Evolutionary conservation across 2,329 filamentous ascomycete genomes (phyloP).

Genomic region (Allantophomopsis cytisporea): DNA sequence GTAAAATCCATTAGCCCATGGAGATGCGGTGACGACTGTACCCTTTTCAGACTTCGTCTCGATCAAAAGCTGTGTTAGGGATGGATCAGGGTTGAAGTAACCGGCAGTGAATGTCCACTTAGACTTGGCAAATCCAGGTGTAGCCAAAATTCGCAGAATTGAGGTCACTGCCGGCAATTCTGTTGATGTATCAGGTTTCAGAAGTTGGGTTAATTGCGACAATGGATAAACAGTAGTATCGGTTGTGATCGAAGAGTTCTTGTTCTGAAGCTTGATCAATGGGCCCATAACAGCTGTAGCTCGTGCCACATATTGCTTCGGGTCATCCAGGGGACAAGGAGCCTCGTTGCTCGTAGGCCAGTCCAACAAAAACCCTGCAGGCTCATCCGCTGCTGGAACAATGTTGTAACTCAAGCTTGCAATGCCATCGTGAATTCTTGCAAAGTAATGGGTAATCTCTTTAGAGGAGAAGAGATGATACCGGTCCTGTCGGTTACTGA

Average conservation of each 20-base stretch:
- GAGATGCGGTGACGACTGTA: slow-evolving; percentile 83
- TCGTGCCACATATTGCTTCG: slow-evolving; percentile 52
- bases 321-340: slow-evolving; percentile 59
- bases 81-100: slow-evolving; percentile 93
- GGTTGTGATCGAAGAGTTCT: slow-evolving; percentile 11
- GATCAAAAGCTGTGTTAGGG: slow-evolving; percentile 68
- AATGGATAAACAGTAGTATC: slow-evolving; percentile 76
- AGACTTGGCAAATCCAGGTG: slow-evolving; percentile 48
- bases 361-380: slow-evolving; percentile 43
- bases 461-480: slow-evolving; percentile 83
- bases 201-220: slow-evolving; percentile 74
- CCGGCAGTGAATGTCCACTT: slow-evolving; percentile 96
- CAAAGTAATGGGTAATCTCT: slow-evolving; percentile 73
- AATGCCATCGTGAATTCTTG: slow-evolving; percentile 61
- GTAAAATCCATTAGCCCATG: slow-evolving; percentile 92
- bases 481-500: slow-evolving; percentile 86
- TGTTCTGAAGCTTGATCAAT: slow-evolving; percentile 43
- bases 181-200: slow-evolving; percentile 69
- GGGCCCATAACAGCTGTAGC: slow-evolving; percentile 54
- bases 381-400: slow-evolving; percentile 38
- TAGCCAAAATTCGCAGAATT: slow-evolving; percentile 56
- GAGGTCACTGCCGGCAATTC: slow-evolving; percentile 72
- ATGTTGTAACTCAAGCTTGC: slow-evolving; percentile 74
- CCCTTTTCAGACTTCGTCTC: slow-evolving; percentile 55
- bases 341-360: slow-evolving; percentile 69